Evolutionary conservation across 2,329 filamentous ascomycete species (phyloP).

Genomic region (Pyricularia sp.): DNA sequence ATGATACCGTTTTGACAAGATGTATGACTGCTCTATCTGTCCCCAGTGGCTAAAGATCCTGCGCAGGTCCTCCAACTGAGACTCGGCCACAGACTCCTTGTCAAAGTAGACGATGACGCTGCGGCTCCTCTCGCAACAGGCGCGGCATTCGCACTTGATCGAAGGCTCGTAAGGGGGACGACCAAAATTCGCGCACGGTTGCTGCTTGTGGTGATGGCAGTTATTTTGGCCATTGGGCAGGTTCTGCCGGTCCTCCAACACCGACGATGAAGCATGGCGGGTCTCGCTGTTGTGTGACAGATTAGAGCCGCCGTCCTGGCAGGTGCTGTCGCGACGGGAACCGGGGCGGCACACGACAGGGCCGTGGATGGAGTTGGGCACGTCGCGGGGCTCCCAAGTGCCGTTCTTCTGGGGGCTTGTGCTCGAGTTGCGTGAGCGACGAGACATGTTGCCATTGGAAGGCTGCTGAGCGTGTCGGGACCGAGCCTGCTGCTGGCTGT

Average conservation of each 20-base stretch:
- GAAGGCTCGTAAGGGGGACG: background rate
- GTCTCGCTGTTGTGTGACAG: background rate
- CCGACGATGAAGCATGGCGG: background rate
- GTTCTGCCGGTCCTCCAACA: background rate
- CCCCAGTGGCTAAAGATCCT: background rate
- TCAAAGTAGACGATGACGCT: background rate
- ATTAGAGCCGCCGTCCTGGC: background rate
- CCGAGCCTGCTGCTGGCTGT: background rate
- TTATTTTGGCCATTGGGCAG: background rate
- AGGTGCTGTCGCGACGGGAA: background rate
- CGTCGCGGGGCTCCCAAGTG: background rate
- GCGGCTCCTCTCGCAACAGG: background rate
- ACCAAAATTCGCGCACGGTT: background rate
- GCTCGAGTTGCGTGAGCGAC: background rate
- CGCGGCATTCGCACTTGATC: background rate
- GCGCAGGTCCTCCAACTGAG: background rate
- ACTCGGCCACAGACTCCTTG: background rate
- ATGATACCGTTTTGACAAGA: background rate
- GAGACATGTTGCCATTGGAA: background rate
- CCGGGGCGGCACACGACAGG: background rate
- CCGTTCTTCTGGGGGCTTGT: background rate
- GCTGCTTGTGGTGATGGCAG: background rate
- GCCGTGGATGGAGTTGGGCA: conserved; percentile 1
- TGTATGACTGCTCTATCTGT: background rate
- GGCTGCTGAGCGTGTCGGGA: background rate